A percentile compares a stretch with the other conserved stretches of the same genome.
Evolutionary conservation across 345 rosid species (phyloP).

Genomic region (Salix arbutifolia): DNA sequence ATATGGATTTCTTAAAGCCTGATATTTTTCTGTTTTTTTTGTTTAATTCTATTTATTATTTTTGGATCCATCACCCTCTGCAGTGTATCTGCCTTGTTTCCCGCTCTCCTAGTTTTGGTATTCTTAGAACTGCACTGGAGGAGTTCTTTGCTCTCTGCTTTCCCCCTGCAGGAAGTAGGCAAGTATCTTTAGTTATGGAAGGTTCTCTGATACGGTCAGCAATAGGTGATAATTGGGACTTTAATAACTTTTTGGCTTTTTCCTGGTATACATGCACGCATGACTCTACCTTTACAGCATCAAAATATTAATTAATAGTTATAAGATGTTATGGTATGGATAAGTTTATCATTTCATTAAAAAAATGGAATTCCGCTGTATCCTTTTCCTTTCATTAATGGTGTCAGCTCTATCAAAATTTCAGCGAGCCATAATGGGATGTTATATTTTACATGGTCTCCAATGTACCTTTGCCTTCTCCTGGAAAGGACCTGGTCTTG

Average conservation of each 20-base stretch:
- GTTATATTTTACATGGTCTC: constrained; percentile 65
- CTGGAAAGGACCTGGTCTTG: constrained; percentile 85
- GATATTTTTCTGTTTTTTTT: not conserved
- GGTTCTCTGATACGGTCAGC: not conserved
- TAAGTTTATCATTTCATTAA: not conserved
- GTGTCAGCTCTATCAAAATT: constrained; percentile 36
- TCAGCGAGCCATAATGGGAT: constrained; percentile 97
- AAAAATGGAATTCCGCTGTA: not conserved
- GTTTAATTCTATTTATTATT: not conserved
- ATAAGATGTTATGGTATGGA: not conserved
- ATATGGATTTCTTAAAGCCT: not conserved
- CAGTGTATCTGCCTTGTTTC: constrained; percentile 95
- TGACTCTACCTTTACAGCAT: not conserved
- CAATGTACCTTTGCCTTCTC: constrained; percentile 85
- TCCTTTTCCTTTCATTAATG: constrained; percentile 20
- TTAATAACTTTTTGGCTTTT: not conserved
- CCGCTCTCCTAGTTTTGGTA: constrained; percentile 72
- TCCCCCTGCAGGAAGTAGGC: constrained; percentile 82
- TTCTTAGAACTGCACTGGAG: constrained; percentile 72
- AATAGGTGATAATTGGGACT: not conserved
- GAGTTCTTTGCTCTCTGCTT: constrained; percentile 90
- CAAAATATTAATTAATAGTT: not conserved
- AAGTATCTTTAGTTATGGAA: constrained; percentile 8
- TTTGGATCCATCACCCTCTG: not conserved
- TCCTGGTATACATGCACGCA: not conserved